Evolutionary conservation across 306 rosid genomes (phyloP).

Genomic region (Comarum palustre): DNA sequence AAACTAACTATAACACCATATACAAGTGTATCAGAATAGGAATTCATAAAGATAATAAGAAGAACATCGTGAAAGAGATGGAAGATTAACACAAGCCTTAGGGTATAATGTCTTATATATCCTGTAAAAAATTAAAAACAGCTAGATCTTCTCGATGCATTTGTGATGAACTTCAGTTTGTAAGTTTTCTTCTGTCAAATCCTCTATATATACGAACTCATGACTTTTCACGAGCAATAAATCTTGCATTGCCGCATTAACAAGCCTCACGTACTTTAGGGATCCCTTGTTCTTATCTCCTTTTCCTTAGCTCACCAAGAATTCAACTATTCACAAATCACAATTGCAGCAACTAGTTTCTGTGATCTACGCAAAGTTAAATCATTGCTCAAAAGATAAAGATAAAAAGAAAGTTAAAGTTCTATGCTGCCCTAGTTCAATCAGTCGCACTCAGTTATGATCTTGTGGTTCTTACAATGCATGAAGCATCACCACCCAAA

Average conservation of each 20-base stretch:
- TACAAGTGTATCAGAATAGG: neutral
- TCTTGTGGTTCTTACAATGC: neutral
- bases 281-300: neutral
- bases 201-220: neutral
- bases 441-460: neutral
- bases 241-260: neutral
- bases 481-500: neutral
- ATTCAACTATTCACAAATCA: neutral
- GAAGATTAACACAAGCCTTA: neutral
- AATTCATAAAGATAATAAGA: neutral
- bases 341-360: neutral
- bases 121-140: neutral
- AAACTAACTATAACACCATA: neutral
- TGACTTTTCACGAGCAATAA: neutral
- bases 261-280: neutral
- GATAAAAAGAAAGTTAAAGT: neutral
- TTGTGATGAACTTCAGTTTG: neutral
- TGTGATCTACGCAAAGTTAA: neutral
- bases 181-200: neutral
- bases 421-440: neutral
- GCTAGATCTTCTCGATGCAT: neutral
- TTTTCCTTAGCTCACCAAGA: neutral
- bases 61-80: neutral
- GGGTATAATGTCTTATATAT: neutral
- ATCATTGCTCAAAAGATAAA: neutral